These are phyloP conservation scores for Candida ipomoeae DNA, from an alignment of 805 yeast genomes.

Conservation along the genomic window DNA sequence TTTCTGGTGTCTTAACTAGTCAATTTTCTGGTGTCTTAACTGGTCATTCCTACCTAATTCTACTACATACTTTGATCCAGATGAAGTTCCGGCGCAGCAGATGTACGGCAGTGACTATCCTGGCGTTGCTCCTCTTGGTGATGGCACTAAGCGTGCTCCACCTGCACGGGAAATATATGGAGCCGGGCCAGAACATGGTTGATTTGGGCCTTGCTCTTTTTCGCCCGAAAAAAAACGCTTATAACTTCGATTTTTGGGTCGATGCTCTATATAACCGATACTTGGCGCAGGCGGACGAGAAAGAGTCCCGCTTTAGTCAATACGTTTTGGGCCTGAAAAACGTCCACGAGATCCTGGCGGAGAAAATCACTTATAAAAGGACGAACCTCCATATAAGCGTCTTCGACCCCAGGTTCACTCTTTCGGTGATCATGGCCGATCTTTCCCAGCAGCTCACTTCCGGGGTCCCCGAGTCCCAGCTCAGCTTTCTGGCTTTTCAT, in stretches of 20 bases:
- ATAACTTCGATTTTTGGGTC: conserved; percentile 12
- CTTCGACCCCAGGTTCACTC: conserved; percentile 21
- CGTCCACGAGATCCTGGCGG: background rate
- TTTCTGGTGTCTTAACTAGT: no score
- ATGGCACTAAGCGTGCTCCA: background rate
- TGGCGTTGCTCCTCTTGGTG: conserved; percentile 5
- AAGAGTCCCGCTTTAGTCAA: background rate
- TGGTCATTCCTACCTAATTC: no score
- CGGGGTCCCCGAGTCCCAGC: background rate
- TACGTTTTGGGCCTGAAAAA: background rate
- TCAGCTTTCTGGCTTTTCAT: conserved; percentile 12
- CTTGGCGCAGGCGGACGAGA: background rate
- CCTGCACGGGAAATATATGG: background rate
- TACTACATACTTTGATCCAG: no score
- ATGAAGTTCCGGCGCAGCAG: conserved; percentile 12
- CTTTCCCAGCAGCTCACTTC: conserved; percentile 14
- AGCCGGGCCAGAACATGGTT: background rate
- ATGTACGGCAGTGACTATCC: background rate
- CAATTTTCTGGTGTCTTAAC: no score
- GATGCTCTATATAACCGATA: conserved; percentile 5
- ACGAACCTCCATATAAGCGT: conserved; percentile 8
- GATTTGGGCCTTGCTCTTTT: background rate
- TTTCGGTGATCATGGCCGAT: conserved; percentile 14
- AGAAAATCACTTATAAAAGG: background rate
- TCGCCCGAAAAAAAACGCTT: background rate